Evolutionary conservation across 495 filamentous ascomycete species (phyloP).

Genomic region (Penicillium psychrofluorescens): DNA sequence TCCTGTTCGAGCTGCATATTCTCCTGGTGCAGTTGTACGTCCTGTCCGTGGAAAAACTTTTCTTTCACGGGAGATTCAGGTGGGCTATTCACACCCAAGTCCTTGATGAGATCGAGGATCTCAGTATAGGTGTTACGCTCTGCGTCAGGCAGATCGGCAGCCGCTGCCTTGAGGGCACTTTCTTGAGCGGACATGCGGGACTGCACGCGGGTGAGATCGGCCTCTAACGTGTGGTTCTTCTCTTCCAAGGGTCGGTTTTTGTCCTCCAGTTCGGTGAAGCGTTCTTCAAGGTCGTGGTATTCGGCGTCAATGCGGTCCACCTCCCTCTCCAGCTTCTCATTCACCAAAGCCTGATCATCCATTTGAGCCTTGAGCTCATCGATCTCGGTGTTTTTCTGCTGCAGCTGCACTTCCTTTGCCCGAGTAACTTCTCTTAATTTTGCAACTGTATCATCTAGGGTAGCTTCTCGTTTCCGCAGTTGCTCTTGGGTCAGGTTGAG

Average conservation of each 20-base stretch:
- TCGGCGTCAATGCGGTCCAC: conserved; percentile 26
- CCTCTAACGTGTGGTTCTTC: conserved; percentile 36
- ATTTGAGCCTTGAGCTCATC: conserved; percentile 35
- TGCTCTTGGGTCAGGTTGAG: conserved; percentile 31
- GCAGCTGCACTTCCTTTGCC: conserved; percentile 27
- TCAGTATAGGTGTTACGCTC: conserved; percentile 34
- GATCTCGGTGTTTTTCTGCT: conserved; percentile 32
- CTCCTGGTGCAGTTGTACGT: conserved; percentile 20
- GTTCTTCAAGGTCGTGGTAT: conserved; percentile 26
- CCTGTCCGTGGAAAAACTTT: conserved; percentile 11
- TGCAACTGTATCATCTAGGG: conserved; percentile 29
- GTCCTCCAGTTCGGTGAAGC: conserved; percentile 28
- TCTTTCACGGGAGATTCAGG: conserved; percentile 10
- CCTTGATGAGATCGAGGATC: conserved; percentile 36
- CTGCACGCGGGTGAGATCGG: conserved; percentile 31
- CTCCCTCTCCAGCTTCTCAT: conserved; percentile 30
- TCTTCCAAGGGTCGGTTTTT: conserved; percentile 35
- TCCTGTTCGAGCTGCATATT: conserved; percentile 24
- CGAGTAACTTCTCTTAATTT: conserved; percentile 30
- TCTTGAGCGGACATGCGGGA: conserved; percentile 38
- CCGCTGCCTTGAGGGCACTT: conserved; percentile 33
- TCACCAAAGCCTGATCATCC: conserved; percentile 26
- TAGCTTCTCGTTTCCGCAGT: conserved; percentile 27
- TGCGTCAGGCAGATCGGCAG: conserved; percentile 30
- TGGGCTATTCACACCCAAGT: conserved; percentile 21